Percentiles rank a stretch among this genome's conserved stretches.
phyloP scores from a whole-genome alignment of 2,329 filamentous ascomycete genomes.

The Aspergillus brasiliensis region DNA sequence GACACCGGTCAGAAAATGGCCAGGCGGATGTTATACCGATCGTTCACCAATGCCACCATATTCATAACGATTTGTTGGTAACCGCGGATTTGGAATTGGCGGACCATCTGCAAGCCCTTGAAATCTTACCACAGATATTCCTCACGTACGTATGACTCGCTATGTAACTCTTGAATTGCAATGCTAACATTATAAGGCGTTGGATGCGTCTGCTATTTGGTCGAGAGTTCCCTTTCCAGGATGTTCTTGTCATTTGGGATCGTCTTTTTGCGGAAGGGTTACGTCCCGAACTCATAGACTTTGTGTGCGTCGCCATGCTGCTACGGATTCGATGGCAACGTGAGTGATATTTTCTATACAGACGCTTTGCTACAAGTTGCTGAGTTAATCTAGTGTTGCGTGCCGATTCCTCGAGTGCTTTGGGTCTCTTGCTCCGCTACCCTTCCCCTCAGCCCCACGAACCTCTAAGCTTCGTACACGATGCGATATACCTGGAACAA shows the following conservation, averaged over 20 bases:
- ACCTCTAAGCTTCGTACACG: conserved; percentile 79
- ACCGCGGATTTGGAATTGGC: conserved; percentile 82
- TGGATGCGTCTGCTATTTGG: conserved; percentile 95
- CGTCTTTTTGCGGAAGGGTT: conserved; percentile 85
- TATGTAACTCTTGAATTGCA: background rate
- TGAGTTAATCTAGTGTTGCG: conserved; percentile 64
- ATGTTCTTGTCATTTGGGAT: conserved; percentile 87
- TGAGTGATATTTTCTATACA: conserved; percentile 49
- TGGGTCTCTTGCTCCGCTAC: conserved; percentile 83
- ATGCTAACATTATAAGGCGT: conserved; percentile 47
- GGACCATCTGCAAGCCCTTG: conserved; percentile 75
- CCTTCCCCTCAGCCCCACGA: conserved; percentile 67
- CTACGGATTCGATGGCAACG: conserved; percentile 86
- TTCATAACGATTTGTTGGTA: conserved; percentile 79
- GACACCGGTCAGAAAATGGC: conserved; percentile 46
- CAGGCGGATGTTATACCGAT: conserved; percentile 66
- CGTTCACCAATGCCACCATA: conserved; percentile 79
- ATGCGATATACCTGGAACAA: conserved; percentile 65
- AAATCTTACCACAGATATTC: conserved; percentile 95
- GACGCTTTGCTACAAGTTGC: conserved; percentile 12
- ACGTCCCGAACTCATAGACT: conserved; percentile 75
- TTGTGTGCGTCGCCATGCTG: conserved; percentile 93
- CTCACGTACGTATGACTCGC: conserved; percentile 66
- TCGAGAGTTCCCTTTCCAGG: conserved; percentile 86
- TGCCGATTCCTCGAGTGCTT: conserved; percentile 81